phyloP scores from a whole-genome alignment of 768 basidiomycete genomes.

The Mycena albidolilacea region DNA sequence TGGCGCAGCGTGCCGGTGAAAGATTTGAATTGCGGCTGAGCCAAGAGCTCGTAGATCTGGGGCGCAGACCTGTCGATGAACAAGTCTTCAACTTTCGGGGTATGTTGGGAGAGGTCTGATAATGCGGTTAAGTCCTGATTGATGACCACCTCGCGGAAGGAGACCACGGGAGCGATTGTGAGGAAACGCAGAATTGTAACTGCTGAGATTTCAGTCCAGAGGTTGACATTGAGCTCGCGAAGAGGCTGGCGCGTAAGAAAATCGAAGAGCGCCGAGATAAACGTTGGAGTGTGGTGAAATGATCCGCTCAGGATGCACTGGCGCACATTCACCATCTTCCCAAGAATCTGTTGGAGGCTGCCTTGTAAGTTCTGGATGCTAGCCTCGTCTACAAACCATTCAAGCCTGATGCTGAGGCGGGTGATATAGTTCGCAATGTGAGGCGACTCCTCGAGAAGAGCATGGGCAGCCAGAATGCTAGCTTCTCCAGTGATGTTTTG shows the following conservation, averaged over 20 bases:
- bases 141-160: too few species aligned
- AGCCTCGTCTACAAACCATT: too few species aligned
- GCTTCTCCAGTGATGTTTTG: too few species aligned
- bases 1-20: neutral
- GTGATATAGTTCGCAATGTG: neutral
- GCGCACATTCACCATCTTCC: neutral
- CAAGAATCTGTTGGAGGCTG: neutral
- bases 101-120: too few species aligned
- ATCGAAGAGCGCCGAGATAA: neutral
- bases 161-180: neutral
- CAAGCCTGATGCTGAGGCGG: neutral
- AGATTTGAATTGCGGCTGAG: neutral
- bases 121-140: too few species aligned
- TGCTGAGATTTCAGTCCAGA: neutral
- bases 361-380: neutral
- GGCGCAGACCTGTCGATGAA: too few species aligned
- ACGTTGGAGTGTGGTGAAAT: neutral
- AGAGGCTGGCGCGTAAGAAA: neutral
- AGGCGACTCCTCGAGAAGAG: slow-evolving; percentile 1
- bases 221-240: neutral
- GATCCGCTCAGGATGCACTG: neutral
- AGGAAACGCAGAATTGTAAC: neutral
- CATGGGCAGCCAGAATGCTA: too few species aligned
- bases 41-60: neutral
- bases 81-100: neutral